Conservation (phyloP, 352 stramenopile genomes). For the Phytophthora idaei region DNA sequence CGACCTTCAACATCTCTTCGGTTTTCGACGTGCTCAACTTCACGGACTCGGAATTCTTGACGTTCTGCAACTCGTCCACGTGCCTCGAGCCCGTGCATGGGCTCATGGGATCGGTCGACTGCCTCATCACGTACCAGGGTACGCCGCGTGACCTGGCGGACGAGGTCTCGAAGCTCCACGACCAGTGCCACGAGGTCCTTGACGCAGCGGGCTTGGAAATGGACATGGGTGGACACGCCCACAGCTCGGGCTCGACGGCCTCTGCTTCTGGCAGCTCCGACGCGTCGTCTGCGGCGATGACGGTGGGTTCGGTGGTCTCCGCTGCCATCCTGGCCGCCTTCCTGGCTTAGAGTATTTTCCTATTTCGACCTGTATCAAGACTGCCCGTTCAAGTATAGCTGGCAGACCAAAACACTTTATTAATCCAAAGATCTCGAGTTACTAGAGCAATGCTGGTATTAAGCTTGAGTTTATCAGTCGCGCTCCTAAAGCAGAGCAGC, state of each 20-base stretch:
- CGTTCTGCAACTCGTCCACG: slow-evolving; percentile 58
- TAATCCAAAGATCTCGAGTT: slow-evolving; percentile 5
- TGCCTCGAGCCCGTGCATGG: slow-evolving; percentile 68
- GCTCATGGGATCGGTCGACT: slow-evolving; percentile 48
- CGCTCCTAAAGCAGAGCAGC: slow-evolving; percentile 17
- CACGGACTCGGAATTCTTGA: slow-evolving; percentile 45
- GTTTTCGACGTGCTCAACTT: slow-evolving; percentile 60
- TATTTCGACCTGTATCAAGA: slow-evolving; percentile 1
- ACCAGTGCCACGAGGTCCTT: slow-evolving; percentile 51
- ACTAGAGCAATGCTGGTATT: slow-evolving; percentile 15
- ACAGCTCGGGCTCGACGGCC: slow-evolving; percentile 12
- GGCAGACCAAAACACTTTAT: slow-evolving; percentile 10
- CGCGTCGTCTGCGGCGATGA: slow-evolving; percentile 21
- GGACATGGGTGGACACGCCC: slow-evolving; percentile 27
- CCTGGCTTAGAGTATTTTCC: slow-evolving; percentile 23
- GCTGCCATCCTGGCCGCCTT: slow-evolving; percentile 21
- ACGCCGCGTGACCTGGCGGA: slow-evolving; percentile 43
- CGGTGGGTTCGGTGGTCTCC: slow-evolving; percentile 20
- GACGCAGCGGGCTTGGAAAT: slow-evolving; percentile 21
- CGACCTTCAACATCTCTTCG: slow-evolving; percentile 53
- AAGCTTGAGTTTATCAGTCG: neutral
- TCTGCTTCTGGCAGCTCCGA: slow-evolving; percentile 13
- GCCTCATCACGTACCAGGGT: slow-evolving; percentile 53
- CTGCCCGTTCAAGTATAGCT: neutral
- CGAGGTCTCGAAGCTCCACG: slow-evolving; percentile 50